These are phyloP conservation scores for Cyberlindnera veronae DNA, from an alignment of 805 yeast genomes.

Conservation along the genomic window DNA sequence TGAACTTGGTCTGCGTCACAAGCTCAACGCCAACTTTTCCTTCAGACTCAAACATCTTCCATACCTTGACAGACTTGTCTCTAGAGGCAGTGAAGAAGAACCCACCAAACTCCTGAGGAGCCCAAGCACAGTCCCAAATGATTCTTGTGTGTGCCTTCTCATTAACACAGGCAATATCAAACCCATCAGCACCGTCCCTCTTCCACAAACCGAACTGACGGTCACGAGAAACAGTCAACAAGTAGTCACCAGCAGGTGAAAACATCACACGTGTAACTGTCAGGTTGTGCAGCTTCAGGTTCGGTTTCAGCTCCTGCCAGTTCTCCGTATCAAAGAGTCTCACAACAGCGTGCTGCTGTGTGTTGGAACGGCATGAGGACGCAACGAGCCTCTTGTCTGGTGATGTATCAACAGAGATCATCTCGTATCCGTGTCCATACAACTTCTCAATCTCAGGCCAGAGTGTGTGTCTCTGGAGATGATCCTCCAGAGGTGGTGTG, in stretches of 20 bases:
- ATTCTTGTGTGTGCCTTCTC: constrained; percentile 87
- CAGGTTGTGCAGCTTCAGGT: constrained; percentile 66
- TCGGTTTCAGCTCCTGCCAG: constrained; percentile 59
- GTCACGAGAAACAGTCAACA: constrained; percentile 85
- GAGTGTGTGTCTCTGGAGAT: constrained; percentile 82
- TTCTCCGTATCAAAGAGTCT: constrained; percentile 63
- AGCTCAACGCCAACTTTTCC: constrained; percentile 30
- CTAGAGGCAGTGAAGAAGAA: constrained; percentile 83
- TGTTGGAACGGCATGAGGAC: constrained; percentile 88
- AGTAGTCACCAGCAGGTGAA: constrained; percentile 59
- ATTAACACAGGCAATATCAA: constrained; percentile 37
- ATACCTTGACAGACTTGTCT: constrained; percentile 73
- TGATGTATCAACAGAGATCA: constrained; percentile 71
- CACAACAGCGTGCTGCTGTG: constrained; percentile 78
- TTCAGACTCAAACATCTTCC: constrained; percentile 47
- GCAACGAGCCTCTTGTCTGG: constrained; percentile 65
- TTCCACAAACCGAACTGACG: constrained; percentile 79
- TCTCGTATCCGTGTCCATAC: constrained; percentile 97
- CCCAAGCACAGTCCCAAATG: constrained; percentile 94
- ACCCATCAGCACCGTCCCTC: constrained; percentile 36
- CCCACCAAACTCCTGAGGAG: constrained; percentile 44
- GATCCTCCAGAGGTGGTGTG: constrained; percentile 83
- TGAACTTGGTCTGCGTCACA: constrained; percentile 41
- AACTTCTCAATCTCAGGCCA: constrained; percentile 95
- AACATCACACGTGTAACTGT: constrained; percentile 84